Evolutionary conservation across 441 rosid species (phyloP), one percentile per base, ranked within the genome.

Genomic region (Kokia cookei): DNA sequence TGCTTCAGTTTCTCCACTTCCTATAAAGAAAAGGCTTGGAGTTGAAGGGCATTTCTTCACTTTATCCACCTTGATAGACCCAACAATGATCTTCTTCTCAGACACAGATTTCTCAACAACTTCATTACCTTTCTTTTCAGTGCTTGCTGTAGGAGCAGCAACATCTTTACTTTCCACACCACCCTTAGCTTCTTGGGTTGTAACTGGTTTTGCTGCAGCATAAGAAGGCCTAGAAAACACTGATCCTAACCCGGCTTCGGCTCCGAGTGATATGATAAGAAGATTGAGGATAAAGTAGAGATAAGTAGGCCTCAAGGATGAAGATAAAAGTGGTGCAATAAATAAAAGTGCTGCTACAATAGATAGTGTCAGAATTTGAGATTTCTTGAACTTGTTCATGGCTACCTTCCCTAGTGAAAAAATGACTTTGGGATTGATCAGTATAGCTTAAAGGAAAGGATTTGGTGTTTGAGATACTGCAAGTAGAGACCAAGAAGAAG

Each of bases 1-100:
- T 17, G 74, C 59, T 17, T 76, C 84, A 15, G 57, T 73, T 26
- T 81, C 88, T 37, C 76, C 87, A 17, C 74, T 75, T 14, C 82
- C 93, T n/a, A 89, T 86, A 74, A 85, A 89, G 86, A 91, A 91
- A 65, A 89, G 79, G 80, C 89, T 87, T 3, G 93, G 90, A 73
- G 59, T 81, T 29, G 93, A 88, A 37, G 87, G 78, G 15, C 91
- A 84, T 69, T 85, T 85, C 70, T 77, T 81, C 62, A 86, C 81
- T 53, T 51, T 78, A 12, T 74, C 76, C 26, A 55, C 78, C 13
- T 73, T 63, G 2, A 17, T n/a, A 10, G 53, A n/a, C 42, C 47
- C 78, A 43, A 69, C 78, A 54, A 73, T 69, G 37, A 59, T 59
- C 40, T 59, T 59, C 82, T 86, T 88, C 79, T 76, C 85, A 1